Evolutionary conservation across 192 early-diverging fungal species (phyloP), one percentile per base, ranked within the genome.

Genomic region (Podila horticola): DNA sequence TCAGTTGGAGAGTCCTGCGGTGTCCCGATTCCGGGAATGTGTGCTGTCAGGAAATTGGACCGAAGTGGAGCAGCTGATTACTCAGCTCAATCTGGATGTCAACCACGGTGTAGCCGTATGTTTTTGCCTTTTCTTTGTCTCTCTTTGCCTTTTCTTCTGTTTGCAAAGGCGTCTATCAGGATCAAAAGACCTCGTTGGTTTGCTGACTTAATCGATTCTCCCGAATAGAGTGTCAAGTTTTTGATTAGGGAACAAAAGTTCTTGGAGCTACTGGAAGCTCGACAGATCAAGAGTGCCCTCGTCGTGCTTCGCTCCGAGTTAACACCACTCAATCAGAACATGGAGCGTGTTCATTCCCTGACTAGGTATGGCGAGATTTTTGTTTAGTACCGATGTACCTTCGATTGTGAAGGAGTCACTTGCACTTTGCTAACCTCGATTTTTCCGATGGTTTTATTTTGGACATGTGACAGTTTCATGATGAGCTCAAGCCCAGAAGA

Each of bases 171-270:
- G 1, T 5, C n/a, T 59, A 15, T 31, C 26, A 64, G 22, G 31
- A 30, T 15, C 41, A 15, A 45, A 45, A 12, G 41, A 45, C n/a
- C n/a, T 45, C 1, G 41, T 45, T 45, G 41, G 10, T 10, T 36
- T 17, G 1, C 13, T 45, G 8, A 45, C 41, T 17, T 26, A 22
- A 55, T 5, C 7, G 52, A 55, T 55, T 55, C 24, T n/a, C 24
- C 22, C 22, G 22, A n/a, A 1, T 51, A 72, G 52, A 41, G 74
- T 50, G 89, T 91, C 30, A 84, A 76, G 68, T 97, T 97, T 75
- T 84, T 96, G 31, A 88, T 97, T 63, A 86, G 94, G 60, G 85
- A 93, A 58, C 98, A 99, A 88, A 95, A 96, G 76, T 99, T 92
- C 71, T 81, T 98, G 30, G 98, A 99, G 79, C 81, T 93, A 5